Evolutionary conservation across 495 filamentous ascomycete genomes (phyloP).

Genomic region (Chaetomium cochliodes): DNA sequence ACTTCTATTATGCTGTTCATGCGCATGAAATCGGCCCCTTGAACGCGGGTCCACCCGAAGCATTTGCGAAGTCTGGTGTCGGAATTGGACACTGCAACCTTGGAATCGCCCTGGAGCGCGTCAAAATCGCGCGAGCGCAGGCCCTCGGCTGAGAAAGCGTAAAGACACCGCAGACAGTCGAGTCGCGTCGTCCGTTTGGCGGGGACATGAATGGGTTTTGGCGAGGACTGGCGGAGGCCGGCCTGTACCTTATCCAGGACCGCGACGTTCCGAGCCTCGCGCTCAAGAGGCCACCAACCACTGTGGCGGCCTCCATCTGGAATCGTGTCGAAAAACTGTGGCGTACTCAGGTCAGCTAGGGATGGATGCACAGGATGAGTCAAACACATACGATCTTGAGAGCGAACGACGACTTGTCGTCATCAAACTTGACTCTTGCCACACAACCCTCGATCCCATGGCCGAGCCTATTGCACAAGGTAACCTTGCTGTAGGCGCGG

Average conservation of each 20-base stretch:
- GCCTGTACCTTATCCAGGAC: slow-evolving; percentile 16
- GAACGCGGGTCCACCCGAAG: slow-evolving; percentile 14
- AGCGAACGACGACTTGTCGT: background rate
- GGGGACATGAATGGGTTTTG: slow-evolving; percentile 1
- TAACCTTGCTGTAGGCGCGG: background rate
- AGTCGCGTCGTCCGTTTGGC: background rate
- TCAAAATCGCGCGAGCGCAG: background rate
- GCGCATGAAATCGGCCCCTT: slow-evolving; percentile 2
- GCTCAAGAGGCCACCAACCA: slow-evolving; percentile 16
- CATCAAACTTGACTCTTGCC: background rate
- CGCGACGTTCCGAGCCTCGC: slow-evolving; percentile 16
- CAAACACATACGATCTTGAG: slow-evolving; percentile 9
- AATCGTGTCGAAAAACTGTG: background rate
- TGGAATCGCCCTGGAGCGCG: background rate
- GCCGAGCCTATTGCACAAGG: background rate
- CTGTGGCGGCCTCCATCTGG: background rate
- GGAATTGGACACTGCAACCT: background rate
- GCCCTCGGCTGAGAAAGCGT: slow-evolving; percentile 10
- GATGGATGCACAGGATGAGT: background rate
- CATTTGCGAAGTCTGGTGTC: slow-evolving; percentile 6
- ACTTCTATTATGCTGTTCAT: background rate
- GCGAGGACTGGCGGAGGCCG: slow-evolving; percentile 13
- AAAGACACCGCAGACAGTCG: slow-evolving; percentile 12
- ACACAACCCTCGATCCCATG: slow-evolving; percentile 7
- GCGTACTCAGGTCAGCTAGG: background rate